These are phyloP conservation scores for Jamesozyma gamospora DNA, from an alignment of 805 yeast species.

Conservation along the genomic window DNA sequence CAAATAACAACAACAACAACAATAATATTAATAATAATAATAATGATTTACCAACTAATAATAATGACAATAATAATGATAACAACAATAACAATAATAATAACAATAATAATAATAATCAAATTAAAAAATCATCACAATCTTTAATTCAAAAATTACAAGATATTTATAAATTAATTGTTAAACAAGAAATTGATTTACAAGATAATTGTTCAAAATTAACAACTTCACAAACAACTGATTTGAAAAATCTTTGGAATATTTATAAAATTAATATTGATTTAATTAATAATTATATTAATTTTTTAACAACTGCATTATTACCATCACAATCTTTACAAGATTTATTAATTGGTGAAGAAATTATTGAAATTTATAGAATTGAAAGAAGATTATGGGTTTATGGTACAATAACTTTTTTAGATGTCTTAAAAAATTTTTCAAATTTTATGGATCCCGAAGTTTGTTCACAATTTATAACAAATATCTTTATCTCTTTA, in stretches of 20 bases:
- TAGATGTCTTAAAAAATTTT: constrained; percentile 67
- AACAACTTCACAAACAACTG: constrained; percentile 44
- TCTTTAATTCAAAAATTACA: constrained; percentile 59
- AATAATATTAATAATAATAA: constrained; percentile 4
- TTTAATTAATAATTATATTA: constrained; percentile 60
- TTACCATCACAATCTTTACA: constrained; percentile 54
- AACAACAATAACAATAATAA: constrained; percentile 16
- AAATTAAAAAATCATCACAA: constrained; percentile 28
- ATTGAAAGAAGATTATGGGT: constrained; percentile 79
- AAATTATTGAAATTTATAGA: constrained; percentile 65
- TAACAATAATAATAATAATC: constrained; percentile 12
- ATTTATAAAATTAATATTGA: constrained; percentile 60
- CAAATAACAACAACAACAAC: constrained; percentile 5
- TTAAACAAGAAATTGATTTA: constrained; percentile 55
- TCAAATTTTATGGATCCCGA: constrained; percentile 70
- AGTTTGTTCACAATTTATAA: constrained; percentile 63
- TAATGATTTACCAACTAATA: constrained; percentile 3
- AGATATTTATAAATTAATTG: constrained; percentile 63
- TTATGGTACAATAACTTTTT: constrained; percentile 71
- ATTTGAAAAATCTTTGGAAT: constrained; percentile 59
- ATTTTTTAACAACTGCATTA: constrained; percentile 59
- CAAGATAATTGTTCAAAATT: constrained; percentile 59
- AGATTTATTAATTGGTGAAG: constrained; percentile 43
- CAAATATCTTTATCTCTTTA: constrained; percentile 53
- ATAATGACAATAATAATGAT: constrained; percentile 9